phyloP scores from a whole-genome alignment of 495 filamentous ascomycete genomes.

The Melanomma pulvis-pyrius region DNA sequence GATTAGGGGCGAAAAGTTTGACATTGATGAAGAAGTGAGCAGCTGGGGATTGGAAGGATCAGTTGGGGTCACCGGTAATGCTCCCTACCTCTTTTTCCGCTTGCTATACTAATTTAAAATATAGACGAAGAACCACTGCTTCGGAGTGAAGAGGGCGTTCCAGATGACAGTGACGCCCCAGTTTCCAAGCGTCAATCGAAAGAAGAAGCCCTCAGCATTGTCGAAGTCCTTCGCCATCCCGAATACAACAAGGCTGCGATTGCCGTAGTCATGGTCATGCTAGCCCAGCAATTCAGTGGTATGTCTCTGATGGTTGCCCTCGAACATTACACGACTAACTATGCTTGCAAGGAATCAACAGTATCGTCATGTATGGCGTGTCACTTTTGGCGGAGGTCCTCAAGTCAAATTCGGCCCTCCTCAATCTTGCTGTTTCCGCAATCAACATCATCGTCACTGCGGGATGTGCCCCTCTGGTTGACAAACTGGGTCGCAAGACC shows the following conservation, averaged over 20 bases:
- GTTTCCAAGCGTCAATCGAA: conserved; percentile 40
- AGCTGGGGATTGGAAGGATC: conserved; percentile 49
- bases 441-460: conserved; percentile 85
- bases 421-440: conserved; percentile 82
- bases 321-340: neutral
- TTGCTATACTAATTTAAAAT: conserved; percentile 7
- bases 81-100: neutral
- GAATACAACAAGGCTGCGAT: conserved; percentile 74
- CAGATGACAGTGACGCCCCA: conserved; percentile 10
- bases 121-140: conserved; percentile 47
- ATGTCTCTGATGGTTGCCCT: conserved; percentile 2
- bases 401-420: conserved; percentile 70
- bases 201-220: conserved; percentile 63
- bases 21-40: conserved; percentile 74
- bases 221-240: conserved; percentile 64
- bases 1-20: conserved; percentile 68
- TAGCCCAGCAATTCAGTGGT: conserved; percentile 77
- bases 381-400: conserved; percentile 77
- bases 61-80: conserved; percentile 32
- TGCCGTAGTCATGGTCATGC: conserved; percentile 87
- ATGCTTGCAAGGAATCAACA: conserved; percentile 75
- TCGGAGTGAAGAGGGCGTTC: conserved; percentile 32
- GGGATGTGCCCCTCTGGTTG: conserved; percentile 77
- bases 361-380: conserved; percentile 97
- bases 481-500: conserved; percentile 80